Evolutionary conservation across 257 asterid genomes (phyloP).

Genomic region (Solanum rostratum): DNA sequence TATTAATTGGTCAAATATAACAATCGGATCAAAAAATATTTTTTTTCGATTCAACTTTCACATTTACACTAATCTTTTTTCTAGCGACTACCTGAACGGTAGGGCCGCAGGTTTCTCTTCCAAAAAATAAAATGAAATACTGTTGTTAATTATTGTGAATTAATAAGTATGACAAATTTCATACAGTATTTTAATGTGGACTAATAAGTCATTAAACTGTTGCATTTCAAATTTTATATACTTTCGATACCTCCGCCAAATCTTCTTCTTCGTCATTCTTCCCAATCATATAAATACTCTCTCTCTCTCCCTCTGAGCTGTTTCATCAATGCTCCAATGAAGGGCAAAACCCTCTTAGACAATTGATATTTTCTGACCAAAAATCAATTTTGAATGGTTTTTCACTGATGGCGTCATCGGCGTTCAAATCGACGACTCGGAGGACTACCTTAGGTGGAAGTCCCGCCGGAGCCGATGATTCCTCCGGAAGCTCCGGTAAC

Average conservation of each 20-base stretch:
- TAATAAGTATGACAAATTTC: background rate
- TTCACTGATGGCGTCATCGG: conserved; percentile 70
- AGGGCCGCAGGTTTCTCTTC: background rate
- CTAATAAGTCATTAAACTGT: background rate
- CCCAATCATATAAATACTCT: background rate
- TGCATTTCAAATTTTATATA: background rate
- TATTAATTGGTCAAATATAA: background rate
- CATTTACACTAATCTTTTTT: too few species aligned
- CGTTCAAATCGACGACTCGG: conserved; percentile 59
- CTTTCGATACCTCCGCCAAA: conserved; percentile 1
- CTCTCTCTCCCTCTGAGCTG: background rate
- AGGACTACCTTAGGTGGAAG: conserved; percentile 34
- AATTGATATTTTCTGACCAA: background rate
- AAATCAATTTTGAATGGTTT: background rate
- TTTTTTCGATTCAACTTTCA: too few species aligned
- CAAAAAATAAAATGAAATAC: too few species aligned
- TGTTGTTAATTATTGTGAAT: background rate
- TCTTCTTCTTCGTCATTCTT: background rate
- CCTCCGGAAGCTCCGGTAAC: conserved; percentile 11
- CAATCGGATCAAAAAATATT: background rate
- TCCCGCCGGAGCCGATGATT: conserved; percentile 13
- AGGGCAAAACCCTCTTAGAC: background rate
- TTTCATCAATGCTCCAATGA: background rate
- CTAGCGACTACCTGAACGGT: too few species aligned
- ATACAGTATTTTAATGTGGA: background rate